A percentile compares a stretch with the other conserved stretches of the same genome.
phyloP scores from a whole-genome alignment of 192 early-diverging fungal species.

The Backusella morwellensis region DNA sequence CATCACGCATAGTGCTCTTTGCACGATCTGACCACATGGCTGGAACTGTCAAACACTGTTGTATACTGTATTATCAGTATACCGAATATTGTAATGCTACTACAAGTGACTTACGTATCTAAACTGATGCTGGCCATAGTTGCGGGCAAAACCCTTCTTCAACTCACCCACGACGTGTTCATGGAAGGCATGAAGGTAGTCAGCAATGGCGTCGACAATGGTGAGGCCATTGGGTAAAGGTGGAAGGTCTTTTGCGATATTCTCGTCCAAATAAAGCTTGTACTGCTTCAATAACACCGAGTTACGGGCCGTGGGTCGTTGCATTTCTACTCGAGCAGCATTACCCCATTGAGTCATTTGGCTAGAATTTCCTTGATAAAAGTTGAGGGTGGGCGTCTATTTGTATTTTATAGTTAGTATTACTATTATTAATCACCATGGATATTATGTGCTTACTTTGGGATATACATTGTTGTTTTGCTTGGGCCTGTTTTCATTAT shows the following conservation, averaged over 20 bases:
- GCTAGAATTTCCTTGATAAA: conserved; percentile 44
- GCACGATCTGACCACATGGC: conserved; percentile 56
- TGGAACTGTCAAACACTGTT: conserved; percentile 41
- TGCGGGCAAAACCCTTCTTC: conserved; percentile 43
- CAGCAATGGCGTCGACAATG: conserved; percentile 48
- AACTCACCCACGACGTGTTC: conserved; percentile 45
- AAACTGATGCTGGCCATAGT: conserved; percentile 43
- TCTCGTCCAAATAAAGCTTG: conserved; percentile 47
- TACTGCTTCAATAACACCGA: conserved; percentile 46
- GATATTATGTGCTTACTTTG: conserved; percentile 15
- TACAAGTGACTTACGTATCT: conserved; percentile 30
- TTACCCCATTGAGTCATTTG: conserved; percentile 49
- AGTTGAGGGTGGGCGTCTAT: conserved; percentile 47
- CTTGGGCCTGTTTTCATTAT: conserved; percentile 36
- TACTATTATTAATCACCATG: conserved; percentile 13
- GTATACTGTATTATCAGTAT: neutral
- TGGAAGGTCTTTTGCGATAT: conserved; percentile 39
- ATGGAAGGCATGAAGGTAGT: conserved; percentile 49
- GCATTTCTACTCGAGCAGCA: conserved; percentile 46
- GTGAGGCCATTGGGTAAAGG: conserved; percentile 43
- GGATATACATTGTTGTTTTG: conserved; percentile 47
- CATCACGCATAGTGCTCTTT: conserved; percentile 52
- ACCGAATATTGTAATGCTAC: too few relatives aligned
- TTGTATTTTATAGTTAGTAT: conserved; percentile 27
- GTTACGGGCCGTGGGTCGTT: conserved; percentile 39